Evolutionary conservation across 2,329 filamentous ascomycete genomes (phyloP).

Genomic region (Mycosphaerelloides madeirae): DNA sequence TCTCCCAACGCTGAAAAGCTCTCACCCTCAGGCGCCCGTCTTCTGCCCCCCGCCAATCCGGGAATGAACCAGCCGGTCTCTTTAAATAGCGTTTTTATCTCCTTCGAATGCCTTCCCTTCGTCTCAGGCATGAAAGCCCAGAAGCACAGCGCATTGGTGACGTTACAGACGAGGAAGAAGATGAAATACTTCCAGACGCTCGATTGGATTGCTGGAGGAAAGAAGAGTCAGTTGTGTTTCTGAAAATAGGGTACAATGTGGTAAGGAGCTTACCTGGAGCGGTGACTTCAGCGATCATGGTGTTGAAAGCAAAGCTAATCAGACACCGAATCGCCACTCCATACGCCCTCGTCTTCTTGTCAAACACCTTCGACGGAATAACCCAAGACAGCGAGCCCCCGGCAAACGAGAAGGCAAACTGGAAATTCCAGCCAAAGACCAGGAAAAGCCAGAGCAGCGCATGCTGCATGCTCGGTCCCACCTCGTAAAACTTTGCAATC

Average conservation of each 20-base stretch:
- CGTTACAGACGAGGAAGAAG: constrained; percentile 26
- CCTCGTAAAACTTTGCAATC: constrained; percentile 16
- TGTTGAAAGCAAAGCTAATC: constrained; percentile 29
- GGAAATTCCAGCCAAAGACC: constrained; percentile 25
- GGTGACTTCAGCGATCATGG: constrained; percentile 22
- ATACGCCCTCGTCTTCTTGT: constrained; percentile 21
- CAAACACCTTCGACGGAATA: constrained; percentile 29
- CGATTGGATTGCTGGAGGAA: constrained; percentile 16
- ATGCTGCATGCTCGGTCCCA: constrained; percentile 8
- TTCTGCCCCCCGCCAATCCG: too few species aligned
- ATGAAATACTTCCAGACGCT: constrained; percentile 28
- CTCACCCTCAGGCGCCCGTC: too few species aligned
- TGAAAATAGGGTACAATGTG: background rate
- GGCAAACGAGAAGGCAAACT: constrained; percentile 22
- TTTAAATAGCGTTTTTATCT: too few species aligned
- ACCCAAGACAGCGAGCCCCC: constrained; percentile 25
- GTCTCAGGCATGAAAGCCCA: constrained; percentile 67
- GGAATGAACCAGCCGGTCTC: too few species aligned
- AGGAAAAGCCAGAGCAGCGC: constrained; percentile 26
- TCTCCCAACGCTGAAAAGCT: too few species aligned
- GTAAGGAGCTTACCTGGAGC: background rate
- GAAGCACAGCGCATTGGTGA: constrained; percentile 37
- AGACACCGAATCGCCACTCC: constrained; percentile 24
- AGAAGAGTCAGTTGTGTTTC: constrained; percentile 25
- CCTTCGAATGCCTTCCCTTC: too few species aligned